Evolutionary conservation across 2,329 filamentous ascomycete species (phyloP).

Genomic region (Cladophialophora yegresii): DNA sequence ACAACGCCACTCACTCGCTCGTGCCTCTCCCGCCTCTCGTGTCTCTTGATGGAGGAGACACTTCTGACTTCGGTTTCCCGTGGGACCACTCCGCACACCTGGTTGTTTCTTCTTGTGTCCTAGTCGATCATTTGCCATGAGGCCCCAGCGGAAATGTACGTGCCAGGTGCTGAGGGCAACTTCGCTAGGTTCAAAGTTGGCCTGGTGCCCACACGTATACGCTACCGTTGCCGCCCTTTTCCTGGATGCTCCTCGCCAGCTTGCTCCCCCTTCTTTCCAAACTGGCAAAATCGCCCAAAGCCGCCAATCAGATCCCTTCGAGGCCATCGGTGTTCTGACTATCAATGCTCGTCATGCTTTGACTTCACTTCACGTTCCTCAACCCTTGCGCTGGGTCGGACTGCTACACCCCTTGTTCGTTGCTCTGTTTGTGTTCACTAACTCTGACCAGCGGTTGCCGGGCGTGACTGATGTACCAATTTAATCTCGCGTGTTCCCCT

Average conservation of each 20-base stretch:
- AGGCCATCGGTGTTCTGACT: conserved; percentile 13
- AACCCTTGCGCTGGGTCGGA: conserved; percentile 17
- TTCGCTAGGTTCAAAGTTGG: conserved; percentile 1
- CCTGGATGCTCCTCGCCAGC: conserved; percentile 29
- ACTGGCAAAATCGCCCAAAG: conserved; percentile 8
- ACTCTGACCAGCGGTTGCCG: conserved; percentile 14
- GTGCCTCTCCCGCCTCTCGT: not conserved
- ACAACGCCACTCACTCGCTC: not conserved
- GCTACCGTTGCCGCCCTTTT: conserved; percentile 22
- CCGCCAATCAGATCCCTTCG: conserved; percentile 1
- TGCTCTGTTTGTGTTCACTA: conserved; percentile 24
- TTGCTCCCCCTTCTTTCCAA: conserved; percentile 23
- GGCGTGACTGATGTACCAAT: conserved; percentile 25
- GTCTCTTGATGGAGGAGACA: not conserved
- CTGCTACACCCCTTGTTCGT: conserved; percentile 6
- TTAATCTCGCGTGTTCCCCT: conserved; percentile 32
- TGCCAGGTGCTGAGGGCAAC: conserved; percentile 7
- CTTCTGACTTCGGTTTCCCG: not conserved
- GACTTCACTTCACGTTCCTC: conserved; percentile 8
- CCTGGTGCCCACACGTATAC: conserved; percentile 22
- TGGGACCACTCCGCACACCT: not conserved
- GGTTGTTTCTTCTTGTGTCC: not conserved
- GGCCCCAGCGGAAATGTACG: conserved; percentile 8
- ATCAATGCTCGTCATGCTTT: conserved; percentile 21
- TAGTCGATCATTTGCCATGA: not conserved